Evolutionary conservation across 1,284 basidiomycete species (phyloP), one percentile per base, ranked within the genome.

Genomic region (Ganoderma meredithae): DNA sequence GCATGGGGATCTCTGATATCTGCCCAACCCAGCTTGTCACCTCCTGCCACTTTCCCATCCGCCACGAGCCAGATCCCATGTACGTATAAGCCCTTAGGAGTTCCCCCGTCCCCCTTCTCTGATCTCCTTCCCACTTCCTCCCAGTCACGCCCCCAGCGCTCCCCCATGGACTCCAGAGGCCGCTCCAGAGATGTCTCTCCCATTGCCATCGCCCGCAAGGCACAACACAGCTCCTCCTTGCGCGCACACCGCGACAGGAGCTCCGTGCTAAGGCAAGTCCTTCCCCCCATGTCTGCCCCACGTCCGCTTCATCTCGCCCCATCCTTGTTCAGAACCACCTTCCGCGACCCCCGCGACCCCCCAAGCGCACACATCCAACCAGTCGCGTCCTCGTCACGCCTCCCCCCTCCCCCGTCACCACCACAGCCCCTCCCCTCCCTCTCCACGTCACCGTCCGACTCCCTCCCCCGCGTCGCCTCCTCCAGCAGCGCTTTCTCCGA

Each of bases 401-500:
- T 72, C 49, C 68, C 69, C 7, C 66, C 73, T 5, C 66, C 65
- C 9, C 73, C 71, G 19, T 64, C 72, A 8, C 68, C 71, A n/a
- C 59, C 55, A 25, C 66, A 64, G 53, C 66, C 61, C 49, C 62
- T 65, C 31, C 68, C 70, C 56, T 73, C 72, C 12, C 53, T 67
- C 25, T 76, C 75, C 49, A 64, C 71, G n/a, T 75, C 75, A 10
- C 73, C 76, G 47, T 63, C 71, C 19, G 72, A 73, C 70, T 68
- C 69, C 25, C 56, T 72, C 41, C 69, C 66, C 4, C 73, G 70
- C 55, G 75, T 69, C 33, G 64, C 68, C 44, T 76, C 74, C 31
- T 74, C 73, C 56, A 75, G 70, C 66, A 75, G 73, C 25, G 76
- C 79, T 17, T 75, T 75, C 19, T 83, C 81, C 27, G 72, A 77